Conservation (phyloP, 352 stramenopile genomes). For the Phytophthora parvispora region DNA sequence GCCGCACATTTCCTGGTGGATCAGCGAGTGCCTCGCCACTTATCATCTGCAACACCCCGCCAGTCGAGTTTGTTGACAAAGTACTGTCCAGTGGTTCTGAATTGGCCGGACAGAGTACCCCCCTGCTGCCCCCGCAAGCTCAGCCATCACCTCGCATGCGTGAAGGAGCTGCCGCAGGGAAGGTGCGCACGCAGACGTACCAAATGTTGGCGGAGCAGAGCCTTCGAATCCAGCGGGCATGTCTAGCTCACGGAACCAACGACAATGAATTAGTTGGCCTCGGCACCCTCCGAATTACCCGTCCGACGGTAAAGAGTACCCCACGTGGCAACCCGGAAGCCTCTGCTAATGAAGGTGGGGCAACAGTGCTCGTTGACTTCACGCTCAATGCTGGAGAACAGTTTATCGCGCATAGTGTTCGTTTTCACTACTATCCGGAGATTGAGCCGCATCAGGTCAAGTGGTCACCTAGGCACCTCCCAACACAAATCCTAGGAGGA, state of each 20-base stretch:
- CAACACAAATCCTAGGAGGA: constrained; percentile 49
- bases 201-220: constrained; percentile 71
- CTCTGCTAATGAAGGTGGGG: constrained; percentile 18
- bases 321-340: constrained; percentile 10
- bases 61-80: constrained; percentile 69
- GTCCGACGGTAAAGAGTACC: constrained; percentile 19
- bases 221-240: constrained; percentile 35
- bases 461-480: constrained; percentile 69
- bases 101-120: constrained; percentile 2
- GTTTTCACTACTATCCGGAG: constrained; percentile 74
- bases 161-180: constrained; percentile 41
- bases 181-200: constrained; percentile 58
- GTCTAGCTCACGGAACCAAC: background rate
- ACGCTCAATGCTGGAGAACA: constrained; percentile 81
- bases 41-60: constrained; percentile 68
- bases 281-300: constrained; percentile 25
- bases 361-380: constrained; percentile 76
- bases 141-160: constrained; percentile 30
- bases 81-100: constrained; percentile 9
- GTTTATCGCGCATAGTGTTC: constrained; percentile 79
- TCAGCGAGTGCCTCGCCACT: constrained; percentile 59
- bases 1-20: constrained; percentile 65
- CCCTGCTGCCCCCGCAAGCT: constrained; percentile 8
- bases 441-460: constrained; percentile 54
- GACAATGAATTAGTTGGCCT: constrained; percentile 9